These are phyloP conservation scores for Aspergillus saccharolyticus DNA, from an alignment of 495 filamentous ascomycete species.

Conservation along the genomic window DNA sequence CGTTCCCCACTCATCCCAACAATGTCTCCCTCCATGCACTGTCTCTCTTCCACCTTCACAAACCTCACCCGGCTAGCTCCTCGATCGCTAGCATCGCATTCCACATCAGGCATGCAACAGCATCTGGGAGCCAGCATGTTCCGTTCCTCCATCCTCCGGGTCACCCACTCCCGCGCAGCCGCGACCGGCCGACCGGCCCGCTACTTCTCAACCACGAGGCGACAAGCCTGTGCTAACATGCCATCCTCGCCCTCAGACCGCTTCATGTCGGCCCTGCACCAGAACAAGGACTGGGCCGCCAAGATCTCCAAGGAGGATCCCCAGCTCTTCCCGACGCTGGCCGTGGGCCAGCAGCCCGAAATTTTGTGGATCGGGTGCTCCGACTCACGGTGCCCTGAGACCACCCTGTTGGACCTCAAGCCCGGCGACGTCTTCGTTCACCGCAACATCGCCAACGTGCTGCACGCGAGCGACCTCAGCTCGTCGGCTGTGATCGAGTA, in stretches of 20 bases:
- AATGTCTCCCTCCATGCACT: not conserved
- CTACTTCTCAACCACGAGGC: not conserved
- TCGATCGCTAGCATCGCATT: not conserved
- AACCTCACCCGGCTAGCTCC: not conserved
- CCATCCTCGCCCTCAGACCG: constrained; percentile 22
- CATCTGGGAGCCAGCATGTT: not conserved
- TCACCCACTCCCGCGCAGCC: not conserved
- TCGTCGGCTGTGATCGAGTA: constrained; percentile 77
- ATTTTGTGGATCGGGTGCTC: constrained; percentile 94
- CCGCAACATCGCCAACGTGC: constrained; percentile 90
- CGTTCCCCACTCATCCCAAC: not conserved
- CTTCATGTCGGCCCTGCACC: constrained; percentile 28
- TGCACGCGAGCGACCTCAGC: constrained; percentile 72
- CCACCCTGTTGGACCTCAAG: constrained; percentile 70
- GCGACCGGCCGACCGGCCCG: not conserved
- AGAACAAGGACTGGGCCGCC: constrained; percentile 67
- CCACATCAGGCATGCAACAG: not conserved
- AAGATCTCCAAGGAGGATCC: constrained; percentile 62
- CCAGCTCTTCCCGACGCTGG: constrained; percentile 65
- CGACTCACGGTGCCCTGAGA: constrained; percentile 85
- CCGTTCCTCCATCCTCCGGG: not conserved
- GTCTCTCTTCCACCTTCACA: not conserved
- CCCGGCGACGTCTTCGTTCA: constrained; percentile 91
- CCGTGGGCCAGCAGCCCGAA: constrained; percentile 63
- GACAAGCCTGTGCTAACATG: not conserved